phyloP scores from a whole-genome alignment of 2,329 filamentous ascomycete species.

The Verticillium zaregamsianum region DNA sequence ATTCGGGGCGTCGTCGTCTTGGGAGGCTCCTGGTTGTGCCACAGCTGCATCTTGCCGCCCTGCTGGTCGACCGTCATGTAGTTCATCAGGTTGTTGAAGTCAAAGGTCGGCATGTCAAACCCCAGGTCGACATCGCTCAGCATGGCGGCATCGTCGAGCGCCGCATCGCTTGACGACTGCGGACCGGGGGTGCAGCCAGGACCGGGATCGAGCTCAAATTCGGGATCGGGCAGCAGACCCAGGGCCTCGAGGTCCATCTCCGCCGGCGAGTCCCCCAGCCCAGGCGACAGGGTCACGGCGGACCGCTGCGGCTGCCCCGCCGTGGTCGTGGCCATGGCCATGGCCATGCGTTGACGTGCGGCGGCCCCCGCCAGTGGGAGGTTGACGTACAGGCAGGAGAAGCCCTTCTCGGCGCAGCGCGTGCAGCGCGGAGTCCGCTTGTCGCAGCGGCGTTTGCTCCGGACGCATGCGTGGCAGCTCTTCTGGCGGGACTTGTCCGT shows the following conservation, averaged over 20 bases:
- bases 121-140: neutral
- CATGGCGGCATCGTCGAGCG: neutral
- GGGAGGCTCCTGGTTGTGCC: neutral
- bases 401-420: constrained; percentile 35
- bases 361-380: neutral
- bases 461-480: constrained; percentile 43
- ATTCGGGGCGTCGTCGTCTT: neutral
- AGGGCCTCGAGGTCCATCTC: neutral
- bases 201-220: neutral
- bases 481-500: constrained; percentile 27
- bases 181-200: neutral
- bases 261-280: neutral
- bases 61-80: constrained; percentile 8
- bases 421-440: constrained; percentile 36
- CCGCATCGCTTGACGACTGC: neutral
- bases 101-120: constrained; percentile 25
- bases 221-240: neutral
- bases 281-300: neutral
- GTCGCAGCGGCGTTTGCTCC: constrained; percentile 41
- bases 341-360: neutral
- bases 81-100: constrained; percentile 16
- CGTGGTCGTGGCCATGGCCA: too few relatives aligned
- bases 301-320: neutral
- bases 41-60: neutral
- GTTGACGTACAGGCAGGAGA: constrained; percentile 31